Evolutionary conservation across 805 yeast genomes (phyloP), one percentile per base, ranked within the genome.

Genomic region (Debaryomyces hansenii): DNA sequence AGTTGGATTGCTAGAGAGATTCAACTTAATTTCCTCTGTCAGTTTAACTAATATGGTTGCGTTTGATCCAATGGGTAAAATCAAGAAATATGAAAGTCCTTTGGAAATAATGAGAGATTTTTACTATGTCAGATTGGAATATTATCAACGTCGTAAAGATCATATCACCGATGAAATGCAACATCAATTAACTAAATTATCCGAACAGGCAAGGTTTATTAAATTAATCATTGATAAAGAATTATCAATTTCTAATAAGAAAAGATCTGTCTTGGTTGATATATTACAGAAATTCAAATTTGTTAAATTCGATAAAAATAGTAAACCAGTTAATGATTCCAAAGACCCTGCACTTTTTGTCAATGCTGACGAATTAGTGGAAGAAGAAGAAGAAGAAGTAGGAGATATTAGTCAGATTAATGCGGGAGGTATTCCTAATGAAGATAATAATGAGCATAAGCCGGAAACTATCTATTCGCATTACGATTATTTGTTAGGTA

Each of bases 1-100:
- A 42, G 79, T 85, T 20, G 99, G 99, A 0, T 74, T 90, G 45
- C 79, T 87, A 57, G 96, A 90, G 59, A 77, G 90, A 61, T 94
- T 94, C 71, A 90, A 87, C 60, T 75, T 94, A 44, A 70, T 82
- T 5, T 74, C 90, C 0, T 71, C 85, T 5, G 71, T 94, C 35
- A 83, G 78, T 62, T 72, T 89, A 51, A 78, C 85, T 39, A 94
- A 94, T 63, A 91, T 94, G 96, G 97, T 94, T 46, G 95, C 97
- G 0, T 94, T 94, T 69, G 97, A 94, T 69, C 81, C 96, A 3
- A 78, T 78, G 40, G 96, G 97, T 33, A 81, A 91, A 54, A 88
- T 94, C 57, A 87, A 86, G 62, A 89, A 82, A 63, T 94, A 90
- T 65, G 86, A 84, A 10, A 73, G 74, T 41, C 86, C 85, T 2